Evolutionary conservation across 73 alveolate genomes (phyloP).

Genomic region (Stentor roeselii): DNA sequence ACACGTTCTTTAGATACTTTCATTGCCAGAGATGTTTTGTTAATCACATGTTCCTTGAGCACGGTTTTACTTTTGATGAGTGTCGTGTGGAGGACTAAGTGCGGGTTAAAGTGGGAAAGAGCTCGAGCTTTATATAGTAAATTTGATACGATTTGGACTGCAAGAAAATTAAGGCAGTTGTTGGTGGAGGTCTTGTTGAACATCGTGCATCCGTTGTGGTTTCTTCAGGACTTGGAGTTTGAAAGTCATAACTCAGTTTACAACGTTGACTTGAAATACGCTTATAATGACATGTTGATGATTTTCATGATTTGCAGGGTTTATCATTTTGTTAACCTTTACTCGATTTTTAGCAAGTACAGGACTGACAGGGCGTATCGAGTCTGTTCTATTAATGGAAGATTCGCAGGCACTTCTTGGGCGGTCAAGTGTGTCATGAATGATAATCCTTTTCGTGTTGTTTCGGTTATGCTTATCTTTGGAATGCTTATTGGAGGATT

Average conservation of each 20-base stretch:
- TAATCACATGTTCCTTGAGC: not conserved
- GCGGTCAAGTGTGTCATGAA: constrained; percentile 29
- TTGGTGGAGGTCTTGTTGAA: not conserved
- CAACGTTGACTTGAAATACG: not conserved
- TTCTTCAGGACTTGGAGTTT: not conserved
- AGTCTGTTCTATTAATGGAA: not conserved
- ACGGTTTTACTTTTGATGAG: not conserved
- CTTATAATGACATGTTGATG: constrained; percentile 3
- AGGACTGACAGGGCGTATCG: not conserved
- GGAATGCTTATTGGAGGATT: constrained; percentile 40
- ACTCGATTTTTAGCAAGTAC: not conserved
- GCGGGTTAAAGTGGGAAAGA: not conserved
- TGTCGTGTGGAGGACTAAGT: not conserved
- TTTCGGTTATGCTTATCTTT: not conserved
- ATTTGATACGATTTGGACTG: not conserved
- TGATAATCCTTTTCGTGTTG: constrained; percentile 17
- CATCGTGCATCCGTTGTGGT: not conserved
- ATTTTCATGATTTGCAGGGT: not conserved
- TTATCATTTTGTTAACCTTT: constrained; percentile 11
- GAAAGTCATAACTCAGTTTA: not conserved
- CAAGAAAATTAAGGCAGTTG: not conserved
- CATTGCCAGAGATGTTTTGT: not conserved
- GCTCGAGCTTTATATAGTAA: not conserved
- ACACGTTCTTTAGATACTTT: not conserved
- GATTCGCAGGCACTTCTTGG: constrained; percentile 12